Conservation (phyloP, 306 rosid species). For the Psophocarpus tetragonolobus region DNA sequence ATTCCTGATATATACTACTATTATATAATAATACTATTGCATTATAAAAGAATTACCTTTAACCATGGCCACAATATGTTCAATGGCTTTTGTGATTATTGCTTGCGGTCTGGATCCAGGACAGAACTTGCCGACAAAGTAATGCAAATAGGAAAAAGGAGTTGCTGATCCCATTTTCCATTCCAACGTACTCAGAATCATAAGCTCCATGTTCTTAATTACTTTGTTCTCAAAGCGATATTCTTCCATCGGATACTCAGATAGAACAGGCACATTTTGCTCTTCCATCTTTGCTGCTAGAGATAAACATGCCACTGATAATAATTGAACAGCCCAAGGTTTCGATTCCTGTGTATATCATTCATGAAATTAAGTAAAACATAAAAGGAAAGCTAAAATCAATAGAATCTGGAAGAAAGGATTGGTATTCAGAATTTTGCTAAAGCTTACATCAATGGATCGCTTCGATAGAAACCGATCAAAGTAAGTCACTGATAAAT, state of each 20-base stretch:
- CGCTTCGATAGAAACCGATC: conserved; percentile 78
- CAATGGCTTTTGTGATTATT: conserved; percentile 54
- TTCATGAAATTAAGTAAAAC: background rate
- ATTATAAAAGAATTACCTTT: conserved; percentile 55
- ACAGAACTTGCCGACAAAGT: conserved; percentile 60
- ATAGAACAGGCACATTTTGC: conserved; percentile 52
- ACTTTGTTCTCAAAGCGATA: conserved; percentile 56
- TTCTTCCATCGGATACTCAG: conserved; percentile 53
- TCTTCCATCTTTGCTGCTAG: conserved; percentile 98
- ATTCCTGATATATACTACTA: background rate
- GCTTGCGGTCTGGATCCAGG: conserved; percentile 45
- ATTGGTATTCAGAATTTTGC: background rate
- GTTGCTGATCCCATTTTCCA: conserved; percentile 87
- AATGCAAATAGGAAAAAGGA: conserved; percentile 72
- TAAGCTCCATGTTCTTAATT: conserved; percentile 73
- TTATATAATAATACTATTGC: background rate
- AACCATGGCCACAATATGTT: conserved; percentile 50
- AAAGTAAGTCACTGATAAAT: conserved; percentile 68
- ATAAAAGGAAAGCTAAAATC: background rate
- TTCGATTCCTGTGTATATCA: conserved; percentile 62
- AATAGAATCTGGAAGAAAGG: background rate
- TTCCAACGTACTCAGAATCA: conserved; percentile 67
- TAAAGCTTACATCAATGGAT: conserved; percentile 61
- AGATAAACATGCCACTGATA: conserved; percentile 77
- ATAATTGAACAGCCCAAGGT: conserved; percentile 71